phyloP scores from a whole-genome alignment of 2,329 filamentous ascomycete species.

The Fusarium nisikadoi region DNA sequence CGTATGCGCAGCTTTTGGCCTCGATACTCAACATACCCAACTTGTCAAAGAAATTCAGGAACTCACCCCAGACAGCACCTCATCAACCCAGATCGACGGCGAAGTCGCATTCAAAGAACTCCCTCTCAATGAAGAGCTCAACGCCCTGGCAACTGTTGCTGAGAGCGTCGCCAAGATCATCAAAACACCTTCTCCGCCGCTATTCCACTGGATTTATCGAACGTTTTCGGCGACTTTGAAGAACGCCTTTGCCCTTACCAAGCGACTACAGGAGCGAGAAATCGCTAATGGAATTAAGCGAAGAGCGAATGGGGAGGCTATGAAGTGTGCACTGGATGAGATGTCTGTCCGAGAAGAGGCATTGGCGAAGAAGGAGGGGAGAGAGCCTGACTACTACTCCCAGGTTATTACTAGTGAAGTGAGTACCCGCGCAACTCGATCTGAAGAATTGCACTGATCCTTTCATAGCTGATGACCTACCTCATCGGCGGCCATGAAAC shows the following conservation, averaged over 20 bases:
- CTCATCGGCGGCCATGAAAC: slow-evolving; percentile 29
- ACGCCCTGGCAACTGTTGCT: neutral
- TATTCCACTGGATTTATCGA: slow-evolving; percentile 22
- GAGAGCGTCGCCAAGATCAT: slow-evolving; percentile 17
- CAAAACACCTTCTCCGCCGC: slow-evolving; percentile 5
- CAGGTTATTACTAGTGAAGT: slow-evolving; percentile 24
- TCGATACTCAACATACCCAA: slow-evolving; percentile 10
- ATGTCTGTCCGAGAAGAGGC: slow-evolving; percentile 22
- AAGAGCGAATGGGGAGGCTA: slow-evolving; percentile 7
- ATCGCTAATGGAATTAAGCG: slow-evolving; percentile 11
- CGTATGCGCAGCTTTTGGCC: slow-evolving; percentile 14
- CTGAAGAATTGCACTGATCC: neutral
- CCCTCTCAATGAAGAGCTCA: slow-evolving; percentile 14
- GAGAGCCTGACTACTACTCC: slow-evolving; percentile 18
- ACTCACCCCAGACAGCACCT: neutral
- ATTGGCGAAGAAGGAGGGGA: slow-evolving; percentile 15
- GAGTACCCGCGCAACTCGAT: rapidly evolving
- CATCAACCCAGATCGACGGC: rapidly evolving
- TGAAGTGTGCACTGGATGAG: slow-evolving; percentile 26
- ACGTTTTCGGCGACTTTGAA: neutral
- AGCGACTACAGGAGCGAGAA: neutral
- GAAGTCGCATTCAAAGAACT: neutral
- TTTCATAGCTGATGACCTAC: slow-evolving; percentile 14
- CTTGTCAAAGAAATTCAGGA: slow-evolving; percentile 12
- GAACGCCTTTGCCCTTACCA: neutral